phyloP scores from a whole-genome alignment of 805 yeast species.

The Starmerella sp. region DNA sequence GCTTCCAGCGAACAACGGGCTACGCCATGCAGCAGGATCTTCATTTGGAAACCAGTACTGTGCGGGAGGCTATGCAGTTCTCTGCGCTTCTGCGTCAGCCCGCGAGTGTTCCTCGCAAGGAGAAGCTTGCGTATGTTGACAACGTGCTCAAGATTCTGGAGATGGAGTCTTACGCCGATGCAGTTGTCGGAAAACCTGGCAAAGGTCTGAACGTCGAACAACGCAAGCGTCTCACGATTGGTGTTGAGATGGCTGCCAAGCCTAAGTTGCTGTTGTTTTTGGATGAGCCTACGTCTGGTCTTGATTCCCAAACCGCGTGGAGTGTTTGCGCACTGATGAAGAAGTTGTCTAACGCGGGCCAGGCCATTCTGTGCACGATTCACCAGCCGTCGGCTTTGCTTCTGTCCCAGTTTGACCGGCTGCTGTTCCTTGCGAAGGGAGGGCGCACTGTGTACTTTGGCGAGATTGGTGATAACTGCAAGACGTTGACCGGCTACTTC shows the following conservation, averaged over 20 bases:
- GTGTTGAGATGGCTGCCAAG: constrained; percentile 61
- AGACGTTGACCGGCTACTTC: constrained; percentile 49
- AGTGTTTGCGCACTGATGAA: constrained; percentile 56
- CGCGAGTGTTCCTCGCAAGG: constrained; percentile 40
- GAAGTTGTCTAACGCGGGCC: constrained; percentile 59
- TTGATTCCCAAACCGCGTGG: constrained; percentile 56
- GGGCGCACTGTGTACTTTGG: constrained; percentile 77
- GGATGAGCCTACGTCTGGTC: constrained; percentile 67
- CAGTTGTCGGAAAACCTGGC: constrained; percentile 69
- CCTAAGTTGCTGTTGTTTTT: constrained; percentile 50
- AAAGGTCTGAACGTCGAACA: constrained; percentile 61
- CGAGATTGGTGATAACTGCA: constrained; percentile 57
- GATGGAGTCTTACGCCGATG: constrained; percentile 62
- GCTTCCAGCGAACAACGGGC: constrained; percentile 69
- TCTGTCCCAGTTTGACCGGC: constrained; percentile 56
- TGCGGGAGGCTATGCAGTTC: constrained; percentile 61
- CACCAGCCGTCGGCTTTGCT: constrained; percentile 69
- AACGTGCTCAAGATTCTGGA: constrained; percentile 54
- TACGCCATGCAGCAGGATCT: constrained; percentile 75
- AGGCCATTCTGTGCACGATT: constrained; percentile 64
- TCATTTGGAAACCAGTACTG: constrained; percentile 58
- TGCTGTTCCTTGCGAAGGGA: constrained; percentile 58
- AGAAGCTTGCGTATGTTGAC: constrained; percentile 58
- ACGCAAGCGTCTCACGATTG: constrained; percentile 56
- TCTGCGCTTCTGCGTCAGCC: constrained; percentile 68